Evolutionary conservation across 768 basidiomycete species (phyloP).

Genomic region (Rossbeevera mucosa): DNA sequence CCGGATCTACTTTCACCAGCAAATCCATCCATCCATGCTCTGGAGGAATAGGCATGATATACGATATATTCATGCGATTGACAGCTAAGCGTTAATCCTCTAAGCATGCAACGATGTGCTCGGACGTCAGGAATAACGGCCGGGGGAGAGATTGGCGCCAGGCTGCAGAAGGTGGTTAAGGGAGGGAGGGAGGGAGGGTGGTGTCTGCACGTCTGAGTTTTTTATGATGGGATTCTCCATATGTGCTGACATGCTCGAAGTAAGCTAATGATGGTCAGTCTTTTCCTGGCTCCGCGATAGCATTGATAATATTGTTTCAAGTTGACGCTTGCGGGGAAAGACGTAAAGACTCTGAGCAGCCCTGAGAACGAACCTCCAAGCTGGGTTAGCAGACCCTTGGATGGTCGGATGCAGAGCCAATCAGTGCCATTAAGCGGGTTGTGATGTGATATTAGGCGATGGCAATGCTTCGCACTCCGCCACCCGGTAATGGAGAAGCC

Average conservation of each 20-base stretch:
- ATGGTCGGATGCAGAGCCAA: neutral
- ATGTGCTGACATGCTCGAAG: neutral
- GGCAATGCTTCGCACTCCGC: neutral
- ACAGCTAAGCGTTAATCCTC: neutral
- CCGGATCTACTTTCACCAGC: neutral
- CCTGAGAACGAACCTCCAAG: neutral
- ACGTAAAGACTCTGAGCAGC: neutral
- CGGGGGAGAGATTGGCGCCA: neutral
- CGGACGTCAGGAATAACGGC: neutral
- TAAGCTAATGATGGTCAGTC: neutral
- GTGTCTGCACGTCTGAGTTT: neutral
- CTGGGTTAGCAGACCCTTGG: neutral
- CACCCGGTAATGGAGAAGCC: neutral
- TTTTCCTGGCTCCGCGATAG: neutral
- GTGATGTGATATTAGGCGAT: neutral
- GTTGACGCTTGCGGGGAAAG: neutral
- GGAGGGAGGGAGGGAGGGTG: neutral
- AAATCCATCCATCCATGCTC: slow-evolving; percentile 2
- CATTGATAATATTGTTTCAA: neutral
- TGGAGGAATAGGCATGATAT: neutral
- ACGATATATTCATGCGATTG: neutral
- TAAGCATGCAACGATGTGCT: neutral
- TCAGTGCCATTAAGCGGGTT: neutral
- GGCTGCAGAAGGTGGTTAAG: neutral
- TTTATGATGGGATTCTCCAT: neutral